Percentiles rank a stretch among this genome's conserved stretches.
Conservation (phyloP, 192 early-diverging fungal species). For the Ambispora gerdemannii region DNA sequence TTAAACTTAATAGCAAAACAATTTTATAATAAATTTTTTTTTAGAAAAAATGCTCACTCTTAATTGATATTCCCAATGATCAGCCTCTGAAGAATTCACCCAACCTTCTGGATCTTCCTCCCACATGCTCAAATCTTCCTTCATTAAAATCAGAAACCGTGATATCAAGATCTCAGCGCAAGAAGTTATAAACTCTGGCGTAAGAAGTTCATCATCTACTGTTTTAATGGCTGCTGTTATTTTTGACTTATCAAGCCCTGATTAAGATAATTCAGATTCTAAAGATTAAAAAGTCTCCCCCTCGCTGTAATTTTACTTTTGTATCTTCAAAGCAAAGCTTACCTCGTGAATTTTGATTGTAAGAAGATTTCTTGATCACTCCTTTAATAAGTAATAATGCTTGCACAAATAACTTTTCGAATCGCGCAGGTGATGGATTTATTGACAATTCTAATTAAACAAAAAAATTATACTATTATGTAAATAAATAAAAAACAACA, state of each 20-base stretch:
- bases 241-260: neutral
- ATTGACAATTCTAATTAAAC: constrained; percentile 17
- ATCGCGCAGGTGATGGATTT: constrained; percentile 32
- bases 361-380: constrained; percentile 58
- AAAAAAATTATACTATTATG: no score
- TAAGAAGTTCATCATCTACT: constrained; percentile 65
- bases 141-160: constrained; percentile 67
- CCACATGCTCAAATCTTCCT: constrained; percentile 74
- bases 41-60: constrained; percentile 44
- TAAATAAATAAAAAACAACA: no score
- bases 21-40: neutral
- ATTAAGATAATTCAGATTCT: no score
- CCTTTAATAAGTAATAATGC: constrained; percentile 62
- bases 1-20: neutral
- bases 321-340: no score
- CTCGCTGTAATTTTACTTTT: no score
- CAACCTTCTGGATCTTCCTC: constrained; percentile 83
- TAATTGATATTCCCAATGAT: constrained; percentile 82
- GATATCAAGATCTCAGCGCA: constrained; percentile 71
- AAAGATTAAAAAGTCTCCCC: no score
- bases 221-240: constrained; percentile 49
- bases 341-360: constrained; percentile 40
- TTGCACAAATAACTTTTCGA: constrained; percentile 72
- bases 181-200: constrained; percentile 60
- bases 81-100: constrained; percentile 73